Evolutionary conservation across 495 filamentous ascomycete genomes (phyloP).

Genomic region (Pyrenopolyporus hunteri): DNA sequence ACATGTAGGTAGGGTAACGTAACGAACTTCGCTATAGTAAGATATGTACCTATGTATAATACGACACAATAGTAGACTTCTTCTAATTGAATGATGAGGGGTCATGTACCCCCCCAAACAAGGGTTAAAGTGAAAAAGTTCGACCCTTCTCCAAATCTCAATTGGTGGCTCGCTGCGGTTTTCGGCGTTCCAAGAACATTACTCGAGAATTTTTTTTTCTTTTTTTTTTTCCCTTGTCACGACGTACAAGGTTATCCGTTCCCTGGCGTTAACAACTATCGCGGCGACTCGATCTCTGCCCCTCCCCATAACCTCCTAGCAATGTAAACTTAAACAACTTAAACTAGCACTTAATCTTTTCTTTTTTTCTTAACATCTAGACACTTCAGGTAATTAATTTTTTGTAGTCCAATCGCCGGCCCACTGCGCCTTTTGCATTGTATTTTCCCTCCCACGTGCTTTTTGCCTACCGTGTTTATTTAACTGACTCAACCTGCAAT

Average conservation of each 20-base stretch:
- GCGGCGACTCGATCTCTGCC: conserved; percentile 31
- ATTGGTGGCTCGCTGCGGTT: conserved; percentile 29
- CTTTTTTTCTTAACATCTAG: conserved; percentile 2
- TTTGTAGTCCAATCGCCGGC: conserved; percentile 26
- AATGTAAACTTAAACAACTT: conserved; percentile 32
- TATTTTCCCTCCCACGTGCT: background rate
- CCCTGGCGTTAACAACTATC: conserved; percentile 25
- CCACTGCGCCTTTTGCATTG: background rate
- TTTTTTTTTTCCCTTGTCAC: conserved; percentile 32
- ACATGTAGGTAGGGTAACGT: too few relatives aligned
- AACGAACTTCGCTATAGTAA: too few relatives aligned
- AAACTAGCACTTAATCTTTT: conserved; percentile 5
- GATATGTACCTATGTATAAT: background rate
- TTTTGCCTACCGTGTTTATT: conserved; percentile 5
- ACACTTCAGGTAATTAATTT: conserved; percentile 34
- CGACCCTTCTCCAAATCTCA: conserved; percentile 14
- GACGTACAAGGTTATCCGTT: conserved; percentile 16
- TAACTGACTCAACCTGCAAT: conserved; percentile 22
- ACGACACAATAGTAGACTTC: background rate
- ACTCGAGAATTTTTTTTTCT: conserved; percentile 25
- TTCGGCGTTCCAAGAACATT: conserved; percentile 26
- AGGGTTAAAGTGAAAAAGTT: conserved; percentile 17
- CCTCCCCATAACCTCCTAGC: conserved; percentile 33
- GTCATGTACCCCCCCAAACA: conserved; percentile 1
- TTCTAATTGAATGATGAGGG: background rate